Percentiles rank a stretch among this genome's conserved stretches.
These are phyloP conservation scores for Mucor irregularis DNA, from an alignment of 371 early-diverging fungal species.

Conservation along the genomic window DNA sequence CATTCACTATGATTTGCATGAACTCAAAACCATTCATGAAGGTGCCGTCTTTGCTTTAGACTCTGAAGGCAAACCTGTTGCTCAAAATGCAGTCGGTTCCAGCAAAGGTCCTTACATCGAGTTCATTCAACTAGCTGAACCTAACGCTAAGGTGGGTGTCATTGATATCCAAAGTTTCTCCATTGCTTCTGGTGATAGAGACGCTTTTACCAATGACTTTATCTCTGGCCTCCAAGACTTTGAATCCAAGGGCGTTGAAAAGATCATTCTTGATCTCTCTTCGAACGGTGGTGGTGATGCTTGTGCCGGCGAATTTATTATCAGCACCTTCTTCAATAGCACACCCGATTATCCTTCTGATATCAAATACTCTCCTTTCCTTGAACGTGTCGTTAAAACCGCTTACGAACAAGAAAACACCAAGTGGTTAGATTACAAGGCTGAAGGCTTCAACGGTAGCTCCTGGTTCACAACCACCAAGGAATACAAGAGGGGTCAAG, in stretches of 20 bases:
- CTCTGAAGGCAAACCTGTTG: conserved; percentile 18
- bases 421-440: conserved; percentile 49
- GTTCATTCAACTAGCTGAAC: conserved; percentile 34
- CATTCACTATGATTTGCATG: conserved; percentile 30
- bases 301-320: conserved; percentile 54
- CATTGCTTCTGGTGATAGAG: conserved; percentile 35
- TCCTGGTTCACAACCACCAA: conserved; percentile 40
- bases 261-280: conserved; percentile 50
- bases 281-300: conserved; percentile 56
- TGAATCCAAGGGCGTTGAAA: conserved; percentile 41
- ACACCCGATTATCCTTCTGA: conserved; percentile 51
- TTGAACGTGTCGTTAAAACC: conserved; percentile 44
- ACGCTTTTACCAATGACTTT: conserved; percentile 39
- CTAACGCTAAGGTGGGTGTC: conserved; percentile 37
- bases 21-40: conserved; percentile 38
- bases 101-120: conserved; percentile 36
- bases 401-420: conserved; percentile 36
- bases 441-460: conserved; percentile 16
- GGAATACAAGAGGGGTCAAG: conserved; percentile 33
- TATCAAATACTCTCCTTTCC: conserved; percentile 45
- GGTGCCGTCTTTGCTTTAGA: conserved; percentile 33
- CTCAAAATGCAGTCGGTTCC: conserved; percentile 26
- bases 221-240: conserved; percentile 37
- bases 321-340: conserved; percentile 43
- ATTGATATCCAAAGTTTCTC: conserved; percentile 55